phyloP scores from a whole-genome alignment of 768 basidiomycete genomes.

The Rhizopogon rudus region DNA sequence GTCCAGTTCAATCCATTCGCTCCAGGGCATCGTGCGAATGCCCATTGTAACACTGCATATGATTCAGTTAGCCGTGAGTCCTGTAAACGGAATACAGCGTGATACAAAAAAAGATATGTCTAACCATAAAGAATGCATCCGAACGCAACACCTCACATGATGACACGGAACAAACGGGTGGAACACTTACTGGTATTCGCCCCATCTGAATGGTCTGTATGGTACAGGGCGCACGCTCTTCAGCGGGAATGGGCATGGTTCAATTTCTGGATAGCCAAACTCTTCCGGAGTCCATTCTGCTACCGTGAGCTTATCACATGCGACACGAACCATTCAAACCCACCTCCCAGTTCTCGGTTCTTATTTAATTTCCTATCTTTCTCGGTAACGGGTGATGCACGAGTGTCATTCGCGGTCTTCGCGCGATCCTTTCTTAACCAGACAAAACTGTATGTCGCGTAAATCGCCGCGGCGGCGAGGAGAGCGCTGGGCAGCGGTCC shows the following conservation, averaged over 20 bases:
- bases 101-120: not conserved
- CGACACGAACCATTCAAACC: not conserved
- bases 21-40: slow-evolving; percentile 61
- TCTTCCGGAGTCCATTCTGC: slow-evolving; percentile 49
- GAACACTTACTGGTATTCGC: slow-evolving; percentile 52
- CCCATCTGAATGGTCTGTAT: slow-evolving; percentile 62
- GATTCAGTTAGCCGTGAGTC: not conserved
- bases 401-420: not conserved
- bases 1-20: slow-evolving; percentile 73
- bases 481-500: not conserved
- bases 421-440: not conserved
- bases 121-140: not conserved
- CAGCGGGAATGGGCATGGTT: slow-evolving; percentile 33
- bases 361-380: slow-evolving; percentile 13
- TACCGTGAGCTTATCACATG: not conserved
- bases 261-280: slow-evolving; percentile 49
- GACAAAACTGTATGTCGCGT: slow-evolving; percentile 6
- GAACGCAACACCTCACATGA: not conserved
- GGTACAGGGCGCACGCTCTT: slow-evolving; percentile 49
- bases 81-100: not conserved
- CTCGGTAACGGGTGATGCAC: not conserved
- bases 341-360: slow-evolving; percentile 19
- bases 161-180: not conserved
- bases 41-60: slow-evolving; percentile 59
- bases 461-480: not conserved